These are phyloP conservation scores for Hawksworthiomyces lignivorus DNA, from an alignment of 2,329 filamentous ascomycete genomes.

Conservation along the genomic window DNA sequence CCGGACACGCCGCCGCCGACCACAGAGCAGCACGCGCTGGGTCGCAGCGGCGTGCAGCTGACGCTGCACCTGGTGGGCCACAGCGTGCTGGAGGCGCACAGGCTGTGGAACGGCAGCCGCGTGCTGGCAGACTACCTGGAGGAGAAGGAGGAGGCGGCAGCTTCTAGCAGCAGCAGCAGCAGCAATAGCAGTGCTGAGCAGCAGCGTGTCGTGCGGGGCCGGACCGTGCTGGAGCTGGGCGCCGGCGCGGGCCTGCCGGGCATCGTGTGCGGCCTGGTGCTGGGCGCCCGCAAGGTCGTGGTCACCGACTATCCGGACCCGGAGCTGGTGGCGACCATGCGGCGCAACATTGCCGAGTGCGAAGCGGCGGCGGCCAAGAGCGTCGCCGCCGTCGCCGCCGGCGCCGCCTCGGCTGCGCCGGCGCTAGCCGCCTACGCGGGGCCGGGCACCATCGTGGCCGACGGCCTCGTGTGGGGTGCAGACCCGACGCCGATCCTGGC, in stretches of 20 bases:
- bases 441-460: slow-evolving; percentile 33
- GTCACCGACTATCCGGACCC: slow-evolving; percentile 85
- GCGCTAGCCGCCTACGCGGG: neutral
- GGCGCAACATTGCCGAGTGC: slow-evolving; percentile 62
- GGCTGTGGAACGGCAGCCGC: slow-evolving; percentile 84
- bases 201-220: slow-evolving; percentile 57
- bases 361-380: slow-evolving; percentile 10
- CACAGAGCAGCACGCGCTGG: slow-evolving; percentile 61
- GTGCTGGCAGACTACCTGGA: slow-evolving; percentile 75
- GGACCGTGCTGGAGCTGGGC: slow-evolving; percentile 79
- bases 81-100: slow-evolving; percentile 81
- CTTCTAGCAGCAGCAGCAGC: slow-evolving; percentile 21
- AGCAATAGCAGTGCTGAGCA: slow-evolving; percentile 26
- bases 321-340: slow-evolving; percentile 74
- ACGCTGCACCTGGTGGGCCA: slow-evolving; percentile 60
- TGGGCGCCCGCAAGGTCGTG: slow-evolving; percentile 64
- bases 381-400: slow-evolving; percentile 28
- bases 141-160: slow-evolving; percentile 22
- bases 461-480: slow-evolving; percentile 80
- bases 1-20: slow-evolving; percentile 70
- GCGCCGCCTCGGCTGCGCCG: too few relatives aligned
- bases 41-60: slow-evolving; percentile 45
- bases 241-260: slow-evolving; percentile 81
- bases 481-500: slow-evolving; percentile 50
- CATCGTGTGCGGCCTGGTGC: slow-evolving; percentile 62